Percentiles rank a stretch among this genome's conserved stretches.
Evolutionary conservation across 345 rosid genomes (phyloP).

Genomic region (Eucalyptus albens): DNA sequence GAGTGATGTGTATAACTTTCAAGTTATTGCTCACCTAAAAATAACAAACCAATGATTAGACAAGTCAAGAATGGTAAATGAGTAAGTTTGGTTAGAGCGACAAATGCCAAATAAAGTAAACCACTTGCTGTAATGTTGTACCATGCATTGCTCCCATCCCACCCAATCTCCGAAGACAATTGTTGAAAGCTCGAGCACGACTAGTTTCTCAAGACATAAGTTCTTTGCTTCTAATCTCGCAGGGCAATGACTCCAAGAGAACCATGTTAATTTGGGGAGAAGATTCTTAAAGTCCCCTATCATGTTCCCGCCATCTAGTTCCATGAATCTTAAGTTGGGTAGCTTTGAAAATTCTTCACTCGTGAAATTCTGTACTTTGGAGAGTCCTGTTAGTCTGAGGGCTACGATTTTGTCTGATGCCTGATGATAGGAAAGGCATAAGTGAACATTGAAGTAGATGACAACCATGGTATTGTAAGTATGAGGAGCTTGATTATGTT

Average conservation of each 20-base stretch:
- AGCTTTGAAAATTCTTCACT: neutral
- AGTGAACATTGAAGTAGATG: no score
- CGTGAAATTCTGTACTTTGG: rapidly evolving
- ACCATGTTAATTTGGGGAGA: neutral
- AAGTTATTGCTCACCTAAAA: neutral
- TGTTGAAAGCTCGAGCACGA: neutral
- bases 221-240: neutral
- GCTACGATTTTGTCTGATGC: neutral
- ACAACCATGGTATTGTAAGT: no score
- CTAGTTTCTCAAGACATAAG: neutral
- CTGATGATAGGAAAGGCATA: rapidly evolving
- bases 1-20: neutral
- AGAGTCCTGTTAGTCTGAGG: neutral
- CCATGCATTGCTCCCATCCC: no score
- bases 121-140: neutral
- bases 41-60: neutral
- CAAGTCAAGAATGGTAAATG: no score
- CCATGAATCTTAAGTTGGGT: neutral
- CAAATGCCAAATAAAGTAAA: neutral
- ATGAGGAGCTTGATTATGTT: no score
- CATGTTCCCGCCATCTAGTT: neutral
- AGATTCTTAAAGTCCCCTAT: no score
- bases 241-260: neutral
- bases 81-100: neutral
- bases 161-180: rapidly evolving